Evolutionary conservation across 345 rosid species (phyloP).

Genomic region (Lepidium africanum): DNA sequence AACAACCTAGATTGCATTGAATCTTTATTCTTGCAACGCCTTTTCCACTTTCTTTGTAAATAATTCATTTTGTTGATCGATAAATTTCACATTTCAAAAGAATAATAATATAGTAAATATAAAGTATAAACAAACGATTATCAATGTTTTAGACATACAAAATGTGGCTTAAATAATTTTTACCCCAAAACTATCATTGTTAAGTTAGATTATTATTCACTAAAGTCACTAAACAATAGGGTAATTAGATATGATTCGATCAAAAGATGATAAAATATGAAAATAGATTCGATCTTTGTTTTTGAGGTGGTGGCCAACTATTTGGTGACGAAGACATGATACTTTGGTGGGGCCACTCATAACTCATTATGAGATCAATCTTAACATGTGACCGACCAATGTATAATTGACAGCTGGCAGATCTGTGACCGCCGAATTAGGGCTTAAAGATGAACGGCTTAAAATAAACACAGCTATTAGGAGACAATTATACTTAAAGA

Average conservation of each 20-base stretch:
- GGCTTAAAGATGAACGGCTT: not conserved
- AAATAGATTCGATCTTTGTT: not conserved
- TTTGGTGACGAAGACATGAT: slow-evolving; percentile 10
- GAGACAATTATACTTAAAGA: slow-evolving; percentile 7
- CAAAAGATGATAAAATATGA: not conserved
- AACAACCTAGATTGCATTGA: no score
- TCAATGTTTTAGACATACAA: no score
- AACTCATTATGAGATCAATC: not conserved
- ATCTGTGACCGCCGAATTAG: not conserved
- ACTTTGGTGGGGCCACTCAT: not conserved
- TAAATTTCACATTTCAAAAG: no score
- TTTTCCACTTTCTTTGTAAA: no score
- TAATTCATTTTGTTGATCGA: no score
- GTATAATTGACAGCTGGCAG: not conserved
- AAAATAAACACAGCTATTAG: slow-evolving; percentile 10
- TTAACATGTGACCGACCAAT: slow-evolving; percentile 20
- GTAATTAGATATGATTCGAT: not conserved
- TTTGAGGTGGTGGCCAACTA: slow-evolving; percentile 16
- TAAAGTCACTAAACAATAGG: not conserved
- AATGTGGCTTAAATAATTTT: no score
- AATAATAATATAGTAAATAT: no score
- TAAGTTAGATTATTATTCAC: not conserved
- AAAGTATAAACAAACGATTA: no score
- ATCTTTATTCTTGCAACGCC: no score
- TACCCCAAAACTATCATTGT: not conserved